Conservation (phyloP, 805 yeast genomes). For the Tetrapisispora namnaoensis region DNA sequence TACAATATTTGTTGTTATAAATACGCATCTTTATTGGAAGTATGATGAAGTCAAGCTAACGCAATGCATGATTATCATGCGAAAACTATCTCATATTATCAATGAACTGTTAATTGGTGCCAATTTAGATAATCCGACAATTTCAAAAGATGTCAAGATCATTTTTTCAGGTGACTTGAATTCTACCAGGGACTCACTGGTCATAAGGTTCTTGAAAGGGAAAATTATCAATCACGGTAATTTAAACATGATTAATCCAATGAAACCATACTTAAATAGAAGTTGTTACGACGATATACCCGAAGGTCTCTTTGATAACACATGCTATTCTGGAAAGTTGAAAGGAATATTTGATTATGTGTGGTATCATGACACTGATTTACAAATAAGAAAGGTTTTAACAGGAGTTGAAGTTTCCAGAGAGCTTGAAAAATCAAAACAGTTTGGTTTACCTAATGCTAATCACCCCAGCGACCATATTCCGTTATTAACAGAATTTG, state of each 20-base stretch:
- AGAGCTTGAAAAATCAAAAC: constrained; percentile 15
- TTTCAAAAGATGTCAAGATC: constrained; percentile 26
- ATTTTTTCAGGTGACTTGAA: constrained; percentile 51
- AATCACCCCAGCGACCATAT: constrained; percentile 52
- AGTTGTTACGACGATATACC: constrained; percentile 26
- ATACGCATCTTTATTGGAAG: constrained; percentile 56
- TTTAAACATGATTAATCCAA: constrained; percentile 25
- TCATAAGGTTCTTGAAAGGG: constrained; percentile 35
- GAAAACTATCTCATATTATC: constrained; percentile 22
- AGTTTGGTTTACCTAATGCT: constrained; percentile 43
- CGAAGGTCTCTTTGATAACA: constrained; percentile 27
- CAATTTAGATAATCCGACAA: constrained; percentile 6
- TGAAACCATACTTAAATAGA: constrained; percentile 25
- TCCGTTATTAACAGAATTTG: constrained; percentile 33
- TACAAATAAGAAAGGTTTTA: constrained; percentile 37
- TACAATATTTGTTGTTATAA: constrained; percentile 38
- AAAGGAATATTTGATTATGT: constrained; percentile 50
- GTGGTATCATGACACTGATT: constrained; percentile 38
- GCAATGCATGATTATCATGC: constrained; percentile 41
- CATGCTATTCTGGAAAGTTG: constrained; percentile 41
- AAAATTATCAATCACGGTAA: constrained; percentile 23
- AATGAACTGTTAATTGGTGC: constrained; percentile 17
- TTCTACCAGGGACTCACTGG: constrained; percentile 41
- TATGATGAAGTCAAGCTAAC: constrained; percentile 44
- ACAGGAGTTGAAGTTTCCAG: constrained; percentile 34